Evolutionary conservation across 805 yeast genomes (phyloP).

Genomic region (Lipomyces lipofer): DNA sequence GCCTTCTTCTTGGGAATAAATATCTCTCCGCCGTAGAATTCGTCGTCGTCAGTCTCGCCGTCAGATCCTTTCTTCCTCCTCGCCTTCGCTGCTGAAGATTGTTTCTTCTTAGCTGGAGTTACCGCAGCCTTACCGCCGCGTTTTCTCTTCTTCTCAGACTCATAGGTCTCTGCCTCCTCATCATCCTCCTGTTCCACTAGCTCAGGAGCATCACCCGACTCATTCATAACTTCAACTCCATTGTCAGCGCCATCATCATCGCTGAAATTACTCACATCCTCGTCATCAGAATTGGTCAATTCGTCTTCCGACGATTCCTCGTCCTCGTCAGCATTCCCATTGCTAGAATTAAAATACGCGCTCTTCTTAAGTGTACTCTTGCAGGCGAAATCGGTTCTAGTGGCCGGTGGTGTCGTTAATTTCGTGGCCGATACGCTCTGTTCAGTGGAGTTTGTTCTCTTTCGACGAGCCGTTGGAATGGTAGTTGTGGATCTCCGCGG

Average conservation of each 20-base stretch:
- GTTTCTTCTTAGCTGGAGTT: neutral
- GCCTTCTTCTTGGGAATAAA: constrained; percentile 16
- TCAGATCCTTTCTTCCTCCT: neutral
- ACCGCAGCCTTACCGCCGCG: neutral
- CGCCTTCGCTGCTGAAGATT: neutral
- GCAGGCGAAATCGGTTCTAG: too few relatives aligned
- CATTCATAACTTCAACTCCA: neutral
- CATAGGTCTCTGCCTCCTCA: neutral
- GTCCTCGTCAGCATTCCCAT: neutral
- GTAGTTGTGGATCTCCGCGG: too few relatives aligned
- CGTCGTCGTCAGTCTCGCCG: constrained; percentile 3
- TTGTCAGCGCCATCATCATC: constrained; percentile 3
- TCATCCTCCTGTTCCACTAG: constrained; percentile 6
- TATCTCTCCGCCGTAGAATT: constrained; percentile 16
- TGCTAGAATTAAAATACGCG: neutral
- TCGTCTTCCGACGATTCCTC: constrained; percentile 5
- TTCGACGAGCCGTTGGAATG: too few relatives aligned
- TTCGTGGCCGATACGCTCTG: too few relatives aligned
- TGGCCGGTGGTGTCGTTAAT: too few relatives aligned
- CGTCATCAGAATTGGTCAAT: neutral
- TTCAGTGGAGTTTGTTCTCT: too few relatives aligned
- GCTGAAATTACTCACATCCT: neutral
- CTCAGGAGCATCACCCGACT: constrained; percentile 4
- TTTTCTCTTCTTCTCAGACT: neutral
- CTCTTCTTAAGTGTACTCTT: too few relatives aligned